Evolutionary conservation across 805 yeast species (phyloP), one percentile per base, ranked within the genome.

Genomic region (Pachysolen tannophilus): DNA sequence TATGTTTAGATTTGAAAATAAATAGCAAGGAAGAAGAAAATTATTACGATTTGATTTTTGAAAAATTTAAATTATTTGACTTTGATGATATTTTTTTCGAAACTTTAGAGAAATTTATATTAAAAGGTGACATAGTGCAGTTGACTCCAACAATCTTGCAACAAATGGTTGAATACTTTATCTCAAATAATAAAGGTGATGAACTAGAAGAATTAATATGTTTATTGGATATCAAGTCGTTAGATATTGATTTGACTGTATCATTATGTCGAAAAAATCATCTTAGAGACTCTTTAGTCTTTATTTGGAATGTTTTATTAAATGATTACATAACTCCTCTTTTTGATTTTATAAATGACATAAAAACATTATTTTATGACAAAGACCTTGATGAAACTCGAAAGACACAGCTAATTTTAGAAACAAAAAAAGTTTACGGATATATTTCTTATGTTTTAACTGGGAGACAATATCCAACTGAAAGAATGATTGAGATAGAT

Each of bases 381-480:
- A 17, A 37, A 19, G 37, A 34, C 17, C 36, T 41, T 6, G 33
- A 32, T 5, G 38, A 33, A 10, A 45, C 42, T n/a, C 41, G 20
- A 42, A 51, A 33, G 39, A 20, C 5, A 10, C n/a, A 3, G 33
- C 33, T n/a, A 14, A 14, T 1, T 26, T 35, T 14, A 15, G 43
- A 9, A 46, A 38, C 6, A 26, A 30, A 4, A 46, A 48, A 28
- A 35, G 59, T 75, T 2, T 80, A 60, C 45, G 67, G 78, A 0
- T 90, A 82, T 49, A 51, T 88, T 40, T 69, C 86, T 0, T 82
- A 75, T 47, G 59, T 78, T 8, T 60, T 85, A 19, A 79, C 90
- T 0, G 94, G 94, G 1, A 63, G 92, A 37, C 81, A 78, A 39
- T 90, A 78, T 51, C 97, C 97, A 0, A 76, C 82, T 2, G 82